Percentiles rank a stretch among this genome's conserved stretches.
phyloP scores from a whole-genome alignment of 495 filamentous ascomycete species.

The Penicillium robsamsonii region DNA sequence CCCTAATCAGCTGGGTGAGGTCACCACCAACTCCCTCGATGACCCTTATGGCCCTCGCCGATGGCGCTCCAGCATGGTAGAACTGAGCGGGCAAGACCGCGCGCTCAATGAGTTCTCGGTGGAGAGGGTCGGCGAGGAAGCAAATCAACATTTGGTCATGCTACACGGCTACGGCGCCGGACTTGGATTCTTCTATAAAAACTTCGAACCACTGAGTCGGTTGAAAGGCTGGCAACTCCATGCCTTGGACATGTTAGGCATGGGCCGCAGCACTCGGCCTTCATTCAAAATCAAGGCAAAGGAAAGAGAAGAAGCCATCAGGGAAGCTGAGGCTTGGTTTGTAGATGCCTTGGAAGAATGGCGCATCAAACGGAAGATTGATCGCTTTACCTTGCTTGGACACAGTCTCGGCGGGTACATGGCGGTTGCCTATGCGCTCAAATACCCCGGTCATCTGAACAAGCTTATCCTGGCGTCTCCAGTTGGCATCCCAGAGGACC shows the following conservation, averaged over 20 bases:
- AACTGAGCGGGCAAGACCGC: conserved; percentile 79
- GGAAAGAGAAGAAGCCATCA: conserved; percentile 74
- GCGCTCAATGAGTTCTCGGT: conserved; percentile 91
- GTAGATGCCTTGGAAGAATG: conserved; percentile 96
- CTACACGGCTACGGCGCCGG: conserved; percentile 96
- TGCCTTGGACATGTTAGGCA: conserved; percentile 88
- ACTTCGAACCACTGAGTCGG: conserved; percentile 83
- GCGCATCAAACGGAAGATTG: conserved; percentile 82
- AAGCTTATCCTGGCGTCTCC: conserved; percentile 94
- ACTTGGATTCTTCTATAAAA: conserved; percentile 95
- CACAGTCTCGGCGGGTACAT: conserved; percentile 95
- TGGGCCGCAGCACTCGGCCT: conserved; percentile 86
- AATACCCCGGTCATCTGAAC: conserved; percentile 90
- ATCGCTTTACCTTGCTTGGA: conserved; percentile 87
- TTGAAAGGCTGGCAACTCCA: conserved; percentile 82
- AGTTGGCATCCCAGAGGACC: conserved; percentile 93
- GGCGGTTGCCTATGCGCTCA: conserved; percentile 89
- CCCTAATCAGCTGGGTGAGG: conserved; percentile 38
- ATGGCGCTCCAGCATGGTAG: conserved; percentile 83
- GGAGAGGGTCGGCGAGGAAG: conserved; percentile 73
- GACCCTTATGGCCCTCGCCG: conserved; percentile 85
- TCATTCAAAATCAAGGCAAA: conserved; percentile 80
- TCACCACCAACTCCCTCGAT: conserved; percentile 47
- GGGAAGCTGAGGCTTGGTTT: conserved; percentile 93
- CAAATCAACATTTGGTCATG: conserved; percentile 88